A percentile compares a stretch with the other conserved stretches of the same genome.
Evolutionary conservation across 2,329 filamentous ascomycete species (phyloP).

Genomic region (Didymella glomerata): DNA sequence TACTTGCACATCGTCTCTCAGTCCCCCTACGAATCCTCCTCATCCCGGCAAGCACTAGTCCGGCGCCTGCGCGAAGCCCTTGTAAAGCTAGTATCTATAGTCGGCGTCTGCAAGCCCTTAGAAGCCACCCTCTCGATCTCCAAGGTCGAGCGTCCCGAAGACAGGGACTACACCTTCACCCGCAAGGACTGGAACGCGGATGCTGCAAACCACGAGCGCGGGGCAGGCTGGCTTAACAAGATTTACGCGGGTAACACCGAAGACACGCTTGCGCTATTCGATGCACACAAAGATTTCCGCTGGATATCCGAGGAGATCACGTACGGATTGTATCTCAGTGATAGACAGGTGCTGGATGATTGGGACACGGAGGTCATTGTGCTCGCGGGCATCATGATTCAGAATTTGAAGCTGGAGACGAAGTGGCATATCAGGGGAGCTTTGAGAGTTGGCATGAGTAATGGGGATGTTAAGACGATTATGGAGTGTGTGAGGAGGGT

Average conservation of each 20-base stretch:
- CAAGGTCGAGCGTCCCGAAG: slow-evolving; percentile 5
- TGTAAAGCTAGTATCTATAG: slow-evolving; percentile 63
- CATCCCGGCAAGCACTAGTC: slow-evolving; percentile 58
- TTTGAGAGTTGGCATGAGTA: slow-evolving; percentile 58
- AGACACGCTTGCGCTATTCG: slow-evolving; percentile 44
- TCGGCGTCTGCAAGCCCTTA: slow-evolving; percentile 70
- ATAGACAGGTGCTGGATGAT: slow-evolving; percentile 63
- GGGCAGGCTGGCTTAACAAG: slow-evolving; percentile 63
- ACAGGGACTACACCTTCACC: slow-evolving; percentile 8
- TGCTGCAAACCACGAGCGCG: slow-evolving; percentile 62
- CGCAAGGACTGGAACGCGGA: slow-evolving; percentile 65
- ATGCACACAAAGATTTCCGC: slow-evolving; percentile 58
- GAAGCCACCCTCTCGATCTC: slow-evolving; percentile 65
- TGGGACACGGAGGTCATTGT: slow-evolving; percentile 65
- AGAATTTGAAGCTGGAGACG: slow-evolving; percentile 63
- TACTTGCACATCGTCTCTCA: slow-evolving; percentile 65
- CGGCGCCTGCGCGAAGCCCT: slow-evolving; percentile 65
- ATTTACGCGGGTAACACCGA: slow-evolving; percentile 64
- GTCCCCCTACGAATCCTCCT: slow-evolving; percentile 55
- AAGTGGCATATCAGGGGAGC: slow-evolving; percentile 65
- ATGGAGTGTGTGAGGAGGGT: slow-evolving; percentile 51
- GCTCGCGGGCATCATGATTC: slow-evolving; percentile 64
- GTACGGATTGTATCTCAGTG: slow-evolving; percentile 66
- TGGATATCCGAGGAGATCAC: slow-evolving; percentile 58
- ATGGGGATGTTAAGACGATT: slow-evolving; percentile 54